phyloP scores from a whole-genome alignment of 495 filamentous ascomycete genomes.

The Cryomyces minteri region DNA sequence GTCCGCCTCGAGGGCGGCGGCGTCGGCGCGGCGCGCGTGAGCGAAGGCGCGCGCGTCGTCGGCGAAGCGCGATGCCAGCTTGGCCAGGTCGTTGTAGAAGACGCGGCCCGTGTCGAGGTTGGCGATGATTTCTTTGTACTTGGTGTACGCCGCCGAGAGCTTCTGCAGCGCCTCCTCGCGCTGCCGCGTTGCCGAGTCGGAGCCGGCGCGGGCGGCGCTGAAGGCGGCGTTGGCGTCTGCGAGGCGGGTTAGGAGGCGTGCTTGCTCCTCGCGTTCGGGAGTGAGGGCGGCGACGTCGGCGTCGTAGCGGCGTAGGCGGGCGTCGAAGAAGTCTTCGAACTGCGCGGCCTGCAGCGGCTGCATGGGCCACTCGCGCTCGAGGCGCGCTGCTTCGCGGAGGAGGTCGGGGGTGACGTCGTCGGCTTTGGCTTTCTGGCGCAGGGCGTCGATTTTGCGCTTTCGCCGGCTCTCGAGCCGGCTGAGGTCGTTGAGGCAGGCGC shows the following conservation, averaged over 20 bases:
- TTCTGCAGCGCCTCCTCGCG: conserved; percentile 74
- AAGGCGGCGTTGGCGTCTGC: conserved; percentile 64
- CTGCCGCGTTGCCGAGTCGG: conserved; percentile 51
- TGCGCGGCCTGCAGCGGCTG: conserved; percentile 67
- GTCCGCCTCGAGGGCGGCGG: conserved; percentile 57
- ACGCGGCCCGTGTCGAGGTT: conserved; percentile 81
- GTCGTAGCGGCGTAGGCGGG: conserved; percentile 63
- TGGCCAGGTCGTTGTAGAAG: conserved; percentile 91
- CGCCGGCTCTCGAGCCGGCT: conserved; percentile 60
- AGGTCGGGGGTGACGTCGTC: conserved; percentile 84
- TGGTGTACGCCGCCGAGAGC: conserved; percentile 81
- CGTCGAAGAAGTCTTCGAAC: conserved; percentile 82
- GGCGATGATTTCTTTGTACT: conserved; percentile 83
- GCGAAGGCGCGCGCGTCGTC: conserved; percentile 66
- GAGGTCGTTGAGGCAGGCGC: conserved; percentile 66
- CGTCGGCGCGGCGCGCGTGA: conserved; percentile 63
- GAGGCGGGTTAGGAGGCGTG: conserved; percentile 46
- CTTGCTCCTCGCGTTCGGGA: conserved; percentile 59
- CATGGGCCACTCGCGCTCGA: conserved; percentile 75
- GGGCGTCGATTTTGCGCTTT: conserved; percentile 51
- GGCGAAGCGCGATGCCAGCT: conserved; percentile 60
- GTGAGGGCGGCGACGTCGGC: conserved; percentile 48
- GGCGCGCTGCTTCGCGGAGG: conserved; percentile 57
- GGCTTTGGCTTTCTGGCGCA: conserved; percentile 57
- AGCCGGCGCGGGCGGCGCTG: conserved; percentile 42